Percentiles rank a stretch among this genome's conserved stretches.
Evolutionary conservation across 1,139 yeast species (phyloP).

Genomic region (Diutina sp.): DNA sequence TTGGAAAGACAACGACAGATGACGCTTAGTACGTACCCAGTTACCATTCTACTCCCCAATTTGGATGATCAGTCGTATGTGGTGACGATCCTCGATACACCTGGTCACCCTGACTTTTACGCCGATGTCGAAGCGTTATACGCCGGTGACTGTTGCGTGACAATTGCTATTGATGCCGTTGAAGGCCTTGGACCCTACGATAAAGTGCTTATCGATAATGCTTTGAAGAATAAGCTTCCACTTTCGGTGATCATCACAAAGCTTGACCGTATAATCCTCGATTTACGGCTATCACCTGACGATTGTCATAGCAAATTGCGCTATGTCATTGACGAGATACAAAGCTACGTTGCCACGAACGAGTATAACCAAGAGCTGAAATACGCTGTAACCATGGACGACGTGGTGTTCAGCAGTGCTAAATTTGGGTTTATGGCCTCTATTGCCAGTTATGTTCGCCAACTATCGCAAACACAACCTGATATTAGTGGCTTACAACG

Average conservation of each 20-base stretch:
- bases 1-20: slow-evolving; percentile 63
- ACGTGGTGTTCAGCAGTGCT: slow-evolving; percentile 67
- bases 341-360: slow-evolving; percentile 29
- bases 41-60: slow-evolving; percentile 50
- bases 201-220: slow-evolving; percentile 33
- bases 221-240: slow-evolving; percentile 34
- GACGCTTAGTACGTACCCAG: slow-evolving; percentile 51
- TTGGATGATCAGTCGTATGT: slow-evolving; percentile 42
- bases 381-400: slow-evolving; percentile 49
- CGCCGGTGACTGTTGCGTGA: slow-evolving; percentile 49
- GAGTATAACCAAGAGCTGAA: slow-evolving; percentile 18
- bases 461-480: slow-evolving; percentile 21
- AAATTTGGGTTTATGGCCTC: slow-evolving; percentile 52
- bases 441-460: slow-evolving; percentile 46
- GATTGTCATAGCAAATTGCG: slow-evolving; percentile 65
- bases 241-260: slow-evolving; percentile 64
- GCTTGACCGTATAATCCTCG: slow-evolving; percentile 70
- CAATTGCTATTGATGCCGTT: slow-evolving; percentile 69
- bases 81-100: slow-evolving; percentile 66
- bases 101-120: slow-evolving; percentile 79
- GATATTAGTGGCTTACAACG: slow-evolving; percentile 4
- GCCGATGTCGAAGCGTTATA: slow-evolving; percentile 60
- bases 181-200: slow-evolving; percentile 64
- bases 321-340: slow-evolving; percentile 50
- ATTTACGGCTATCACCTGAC: slow-evolving; percentile 57